These are phyloP conservation scores for Citrus medica DNA, from an alignment of 345 rosid genomes.

Conservation along the genomic window DNA sequence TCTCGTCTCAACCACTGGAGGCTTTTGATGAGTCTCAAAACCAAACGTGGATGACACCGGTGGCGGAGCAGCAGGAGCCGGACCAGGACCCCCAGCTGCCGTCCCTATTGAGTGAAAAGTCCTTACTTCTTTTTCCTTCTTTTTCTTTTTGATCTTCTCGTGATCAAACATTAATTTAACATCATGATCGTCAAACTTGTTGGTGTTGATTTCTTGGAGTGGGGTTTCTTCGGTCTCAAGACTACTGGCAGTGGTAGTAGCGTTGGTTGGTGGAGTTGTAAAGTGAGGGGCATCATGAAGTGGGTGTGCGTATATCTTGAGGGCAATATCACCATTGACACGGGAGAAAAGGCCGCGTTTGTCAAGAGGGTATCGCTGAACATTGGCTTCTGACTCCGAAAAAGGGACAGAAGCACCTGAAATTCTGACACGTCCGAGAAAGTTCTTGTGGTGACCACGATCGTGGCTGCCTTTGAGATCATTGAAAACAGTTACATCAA, in stretches of 20 bases:
- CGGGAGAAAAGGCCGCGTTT: conserved; percentile 76
- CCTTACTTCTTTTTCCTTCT: conserved; percentile 63
- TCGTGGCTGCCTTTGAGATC: conserved; percentile 36
- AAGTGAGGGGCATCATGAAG: conserved; percentile 17
- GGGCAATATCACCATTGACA: conserved; percentile 68
- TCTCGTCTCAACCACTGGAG: conserved; percentile 37
- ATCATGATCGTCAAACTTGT: conserved; percentile 26
- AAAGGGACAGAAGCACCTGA: conserved; percentile 58
- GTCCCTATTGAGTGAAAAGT: conserved; percentile 80
- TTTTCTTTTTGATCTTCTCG: conserved; percentile 37
- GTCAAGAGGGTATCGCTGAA: conserved; percentile 79
- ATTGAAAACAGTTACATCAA: conserved; percentile 55
- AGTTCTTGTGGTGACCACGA: conserved; percentile 42
- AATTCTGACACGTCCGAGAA: conserved; percentile 80
- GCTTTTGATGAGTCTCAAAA: conserved; percentile 7
- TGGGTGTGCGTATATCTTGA: conserved; percentile 39
- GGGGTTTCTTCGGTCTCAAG: conserved; percentile 26
- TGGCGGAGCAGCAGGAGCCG: conserved; percentile 25
- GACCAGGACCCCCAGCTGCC: conserved; percentile 10
- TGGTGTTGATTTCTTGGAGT: conserved; percentile 26
- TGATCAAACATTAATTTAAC: conserved; percentile 6
- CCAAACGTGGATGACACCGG: conserved; percentile 10
- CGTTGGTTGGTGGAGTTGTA: conserved; percentile 9
- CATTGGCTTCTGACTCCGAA: conserved; percentile 52
- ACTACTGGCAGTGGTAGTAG: not conserved